Conservation (phyloP, 768 basidiomycete species). For the Collybia sordida region DNA sequence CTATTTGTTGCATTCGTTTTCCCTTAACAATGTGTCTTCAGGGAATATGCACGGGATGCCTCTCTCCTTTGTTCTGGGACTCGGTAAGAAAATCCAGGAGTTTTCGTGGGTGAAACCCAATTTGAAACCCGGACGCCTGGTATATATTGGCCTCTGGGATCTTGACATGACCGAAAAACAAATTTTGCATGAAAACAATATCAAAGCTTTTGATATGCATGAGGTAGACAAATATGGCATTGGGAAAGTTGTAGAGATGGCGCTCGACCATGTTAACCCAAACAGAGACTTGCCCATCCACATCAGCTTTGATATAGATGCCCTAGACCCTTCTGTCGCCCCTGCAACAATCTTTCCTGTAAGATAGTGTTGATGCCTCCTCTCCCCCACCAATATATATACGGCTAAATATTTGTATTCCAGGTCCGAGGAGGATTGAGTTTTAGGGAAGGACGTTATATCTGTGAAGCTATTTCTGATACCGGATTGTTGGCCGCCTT, state of each 20-base stretch:
- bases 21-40: conserved; percentile 12
- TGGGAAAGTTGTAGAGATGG: conserved; percentile 94
- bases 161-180: conserved; percentile 86
- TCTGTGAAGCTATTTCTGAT: conserved; percentile 89
- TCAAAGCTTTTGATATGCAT: conserved; percentile 91
- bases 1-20: conserved; percentile 7
- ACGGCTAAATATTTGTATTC: conserved; percentile 6
- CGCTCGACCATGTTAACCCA: conserved; percentile 90
- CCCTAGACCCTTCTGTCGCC: conserved; percentile 90
- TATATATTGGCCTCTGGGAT: conserved; percentile 96
- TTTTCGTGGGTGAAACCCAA: conserved; percentile 57
- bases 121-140: conserved; percentile 72
- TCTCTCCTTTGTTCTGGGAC: conserved; percentile 84
- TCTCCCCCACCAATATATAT: conserved; percentile 1
- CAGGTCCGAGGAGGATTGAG: conserved; percentile 92
- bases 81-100: conserved; percentile 40
- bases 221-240: conserved; percentile 90
- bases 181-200: conserved; percentile 75
- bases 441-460: conserved; percentile 98
- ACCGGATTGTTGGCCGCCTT: conserved; percentile 89
- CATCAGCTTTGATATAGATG: conserved; percentile 95
- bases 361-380: conserved; percentile 16
- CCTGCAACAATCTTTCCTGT: conserved; percentile 93
- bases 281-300: conserved; percentile 84
- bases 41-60: conserved; percentile 99